Conservation (phyloP, 768 basidiomycete species). For the Pulveroboletus sp. region DNA sequence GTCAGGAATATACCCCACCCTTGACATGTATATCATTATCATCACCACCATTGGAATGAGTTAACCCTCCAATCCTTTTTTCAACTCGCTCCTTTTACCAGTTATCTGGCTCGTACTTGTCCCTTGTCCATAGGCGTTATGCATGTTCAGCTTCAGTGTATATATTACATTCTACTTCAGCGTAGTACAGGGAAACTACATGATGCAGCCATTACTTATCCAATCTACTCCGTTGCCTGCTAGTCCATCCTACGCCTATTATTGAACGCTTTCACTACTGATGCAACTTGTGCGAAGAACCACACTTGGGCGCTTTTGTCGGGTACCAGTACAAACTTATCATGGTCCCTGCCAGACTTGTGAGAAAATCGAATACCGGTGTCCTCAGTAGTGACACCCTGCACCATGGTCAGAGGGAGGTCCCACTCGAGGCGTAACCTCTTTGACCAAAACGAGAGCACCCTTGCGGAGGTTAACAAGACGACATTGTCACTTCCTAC, state of each 20-base stretch:
- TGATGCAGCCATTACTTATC: slow-evolving; percentile 16
- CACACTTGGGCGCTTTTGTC: slow-evolving; percentile 72
- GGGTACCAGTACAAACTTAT: slow-evolving; percentile 72
- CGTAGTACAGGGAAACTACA: slow-evolving; percentile 26
- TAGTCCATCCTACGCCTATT: slow-evolving; percentile 67
- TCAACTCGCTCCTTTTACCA: slow-evolving; percentile 16
- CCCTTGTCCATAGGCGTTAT: slow-evolving; percentile 20
- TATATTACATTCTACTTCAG: slow-evolving; percentile 20
- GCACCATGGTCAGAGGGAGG: slow-evolving; percentile 78
- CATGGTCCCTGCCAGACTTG: slow-evolving; percentile 68
- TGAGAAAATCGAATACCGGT: slow-evolving; percentile 86
- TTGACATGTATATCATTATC: slow-evolving; percentile 15
- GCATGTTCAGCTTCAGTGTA: slow-evolving; percentile 24
- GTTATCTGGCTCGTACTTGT: slow-evolving; percentile 25
- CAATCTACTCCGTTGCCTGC: slow-evolving; percentile 11
- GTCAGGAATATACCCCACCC: slow-evolving; percentile 27
- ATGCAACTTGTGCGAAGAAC: slow-evolving; percentile 76
- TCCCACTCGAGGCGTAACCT: slow-evolving; percentile 90
- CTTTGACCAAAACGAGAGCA: slow-evolving; percentile 82
- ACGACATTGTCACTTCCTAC: slow-evolving; percentile 78
- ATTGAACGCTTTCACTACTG: slow-evolving; percentile 75
- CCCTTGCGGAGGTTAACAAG: slow-evolving; percentile 70
- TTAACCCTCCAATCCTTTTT: slow-evolving; percentile 13
- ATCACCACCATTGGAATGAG: slow-evolving; percentile 15
- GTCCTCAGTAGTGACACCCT: slow-evolving; percentile 85